Base-by-base conservation (phyloP, 495 filamentous ascomycete species). In the Penicillium roqueforti region DNA sequence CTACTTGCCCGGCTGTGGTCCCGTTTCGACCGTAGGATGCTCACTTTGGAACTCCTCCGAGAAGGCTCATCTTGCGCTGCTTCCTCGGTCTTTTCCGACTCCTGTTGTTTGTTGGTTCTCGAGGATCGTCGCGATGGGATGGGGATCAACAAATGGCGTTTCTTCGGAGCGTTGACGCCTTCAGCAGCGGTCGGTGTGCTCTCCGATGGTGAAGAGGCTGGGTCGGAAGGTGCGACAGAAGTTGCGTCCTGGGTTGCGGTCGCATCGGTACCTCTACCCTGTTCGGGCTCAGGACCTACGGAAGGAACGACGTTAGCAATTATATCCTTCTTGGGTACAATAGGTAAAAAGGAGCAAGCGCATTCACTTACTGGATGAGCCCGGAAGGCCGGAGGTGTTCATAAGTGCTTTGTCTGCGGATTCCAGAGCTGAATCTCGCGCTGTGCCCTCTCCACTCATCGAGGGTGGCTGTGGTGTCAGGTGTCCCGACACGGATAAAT, bases 61-160 rank as follows among this genome's bases (percentile, higher is more conserved):
- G 62, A 78, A 74, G 65, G 84, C 78, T 69, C 79, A 61, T 88
- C 84, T 55, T 77, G 81, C 31, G 78, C 79, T 34, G 81, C 83
- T 43, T 81, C 82, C 44, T 87, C 87, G 57, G 80, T 85, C 58
- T 85, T 76, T 43, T 82, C 84, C 36, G 80, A 70, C 1, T 80
- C 83, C 32, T 81, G 74, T 59, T 87, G 81, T 58, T 81, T 75
- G 56, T 83, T 83, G 43, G 62, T 57, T 53, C 85, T 85, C 34
- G 87, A 85, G 4, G 87, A 87, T 16, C 84, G 81, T 68, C 86
- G 79, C 48, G 85, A 88, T 20, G 85, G 81, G 53, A 87, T 79
- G 59, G 79, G 77, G 16, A 82, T 63, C 19, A 84, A 74, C 26
- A 81, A 77, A 47, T 80, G 77, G 20, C 77, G 75, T 66, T 83